These are phyloP conservation scores for Rhizopogon roseolus DNA, from an alignment of 768 basidiomycete genomes.

Conservation along the genomic window DNA sequence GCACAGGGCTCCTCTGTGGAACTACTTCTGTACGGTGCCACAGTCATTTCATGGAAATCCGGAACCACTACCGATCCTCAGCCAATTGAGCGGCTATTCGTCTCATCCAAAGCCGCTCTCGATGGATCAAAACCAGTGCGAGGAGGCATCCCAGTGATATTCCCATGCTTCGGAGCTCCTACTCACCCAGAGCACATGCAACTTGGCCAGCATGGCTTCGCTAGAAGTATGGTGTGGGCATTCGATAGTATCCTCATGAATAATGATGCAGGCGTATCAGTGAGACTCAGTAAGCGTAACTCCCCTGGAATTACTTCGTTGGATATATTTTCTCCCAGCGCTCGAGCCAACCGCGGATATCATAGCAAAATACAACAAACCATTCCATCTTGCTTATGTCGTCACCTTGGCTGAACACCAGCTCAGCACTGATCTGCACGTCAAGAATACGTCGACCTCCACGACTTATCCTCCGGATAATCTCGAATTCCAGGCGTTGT, in stretches of 20 bases:
- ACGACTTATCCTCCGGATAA: slow-evolving; percentile 31
- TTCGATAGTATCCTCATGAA: slow-evolving; percentile 63
- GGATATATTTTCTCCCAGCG: slow-evolving; percentile 32
- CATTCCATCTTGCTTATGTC: slow-evolving; percentile 75
- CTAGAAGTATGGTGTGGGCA: slow-evolving; percentile 71
- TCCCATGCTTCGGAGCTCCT: slow-evolving; percentile 88
- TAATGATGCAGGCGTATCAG: slow-evolving; percentile 66
- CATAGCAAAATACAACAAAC: slow-evolving; percentile 48
- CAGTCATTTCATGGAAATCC: slow-evolving; percentile 82
- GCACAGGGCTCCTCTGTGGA: slow-evolving; percentile 60
- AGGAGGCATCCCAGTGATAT: slow-evolving; percentile 58
- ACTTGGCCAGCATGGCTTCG: slow-evolving; percentile 89
- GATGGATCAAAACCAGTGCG: slow-evolving; percentile 79
- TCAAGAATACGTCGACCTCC: slow-evolving; percentile 61
- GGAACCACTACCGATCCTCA: slow-evolving; percentile 28
- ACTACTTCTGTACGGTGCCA: slow-evolving; percentile 79
- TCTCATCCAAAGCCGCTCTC: slow-evolving; percentile 72
- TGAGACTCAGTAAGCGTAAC: slow-evolving; percentile 61
- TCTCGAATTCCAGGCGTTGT: slow-evolving; percentile 86
- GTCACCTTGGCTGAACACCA: slow-evolving; percentile 73
- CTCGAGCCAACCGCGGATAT: slow-evolving; percentile 62
- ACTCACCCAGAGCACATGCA: slow-evolving; percentile 64
- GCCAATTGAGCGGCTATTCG: slow-evolving; percentile 68
- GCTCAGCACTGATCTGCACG: slow-evolving; percentile 75
- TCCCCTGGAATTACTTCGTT: background rate